These are phyloP conservation scores for Spathaspora girioi DNA, from an alignment of 805 yeast genomes.

Conservation along the genomic window DNA sequence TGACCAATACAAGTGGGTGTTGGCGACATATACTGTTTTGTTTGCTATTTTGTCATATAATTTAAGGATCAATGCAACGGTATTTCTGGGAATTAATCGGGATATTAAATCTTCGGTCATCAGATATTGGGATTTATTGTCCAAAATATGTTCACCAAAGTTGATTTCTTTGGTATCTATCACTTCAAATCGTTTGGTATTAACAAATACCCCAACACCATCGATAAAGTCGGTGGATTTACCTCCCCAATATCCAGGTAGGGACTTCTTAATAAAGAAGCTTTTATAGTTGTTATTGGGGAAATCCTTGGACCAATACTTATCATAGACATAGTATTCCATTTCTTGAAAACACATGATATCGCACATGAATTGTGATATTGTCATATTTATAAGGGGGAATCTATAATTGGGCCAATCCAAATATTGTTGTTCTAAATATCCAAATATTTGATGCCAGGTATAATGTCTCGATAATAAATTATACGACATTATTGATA, in stretches of 20 bases:
- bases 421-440: conserved; percentile 43
- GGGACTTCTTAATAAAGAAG: conserved; percentile 45
- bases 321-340: conserved; percentile 38
- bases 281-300: conserved; percentile 35
- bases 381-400: conserved; percentile 21
- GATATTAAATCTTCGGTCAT: conserved; percentile 29
- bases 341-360: conserved; percentile 60
- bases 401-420: conserved; percentile 50
- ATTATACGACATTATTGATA: conserved; percentile 40
- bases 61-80: conserved; percentile 52
- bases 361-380: conserved; percentile 44
- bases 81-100: conserved; percentile 46
- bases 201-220: conserved; percentile 56
- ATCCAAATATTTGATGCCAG: conserved; percentile 56
- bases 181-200: conserved; percentile 44
- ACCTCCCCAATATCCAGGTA: conserved; percentile 51
- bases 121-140: conserved; percentile 21
- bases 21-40: conserved; percentile 44
- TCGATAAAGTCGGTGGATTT: conserved; percentile 43
- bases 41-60: conserved; percentile 41
- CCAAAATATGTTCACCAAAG: conserved; percentile 23
- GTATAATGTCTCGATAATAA: conserved; percentile 52
- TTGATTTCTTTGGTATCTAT: conserved; percentile 27
- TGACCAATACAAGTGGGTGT: conserved; percentile 60
- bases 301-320: conserved; percentile 35